These are phyloP conservation scores for Saccharomyces hybrid DNA, from an alignment of 1,139 yeast genomes.

Conservation along the genomic window DNA sequence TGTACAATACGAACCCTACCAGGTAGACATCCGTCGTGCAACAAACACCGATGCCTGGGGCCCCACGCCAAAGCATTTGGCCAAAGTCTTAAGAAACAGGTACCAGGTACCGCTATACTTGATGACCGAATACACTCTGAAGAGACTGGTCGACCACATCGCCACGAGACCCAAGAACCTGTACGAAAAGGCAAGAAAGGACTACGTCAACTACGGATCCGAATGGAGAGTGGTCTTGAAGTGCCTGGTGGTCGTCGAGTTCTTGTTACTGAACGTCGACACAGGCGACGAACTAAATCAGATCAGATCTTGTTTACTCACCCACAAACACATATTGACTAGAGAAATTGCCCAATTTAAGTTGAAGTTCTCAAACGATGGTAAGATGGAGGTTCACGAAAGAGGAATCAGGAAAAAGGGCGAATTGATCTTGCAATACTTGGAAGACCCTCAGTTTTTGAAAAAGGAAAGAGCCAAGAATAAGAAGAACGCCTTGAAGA, in stretches of 20 bases:
- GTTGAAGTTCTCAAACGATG: slow-evolving; percentile 30
- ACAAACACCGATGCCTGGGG: slow-evolving; percentile 45
- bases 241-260: slow-evolving; percentile 33
- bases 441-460: slow-evolving; percentile 28
- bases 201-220: slow-evolving; percentile 34
- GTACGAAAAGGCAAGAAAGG: slow-evolving; percentile 34
- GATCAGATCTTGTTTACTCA: slow-evolving; percentile 25
- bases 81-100: slow-evolving; percentile 31
- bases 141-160: slow-evolving; percentile 31
- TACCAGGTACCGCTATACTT: slow-evolving; percentile 30
- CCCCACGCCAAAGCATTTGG: slow-evolving; percentile 37
- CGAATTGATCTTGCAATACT: slow-evolving; percentile 24
- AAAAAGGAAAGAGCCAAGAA: slow-evolving; percentile 25
- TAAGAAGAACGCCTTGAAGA: slow-evolving; percentile 27
- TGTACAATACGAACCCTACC: slow-evolving; percentile 34
- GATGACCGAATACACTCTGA: slow-evolving; percentile 30
- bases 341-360: slow-evolving; percentile 27
- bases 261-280: slow-evolving; percentile 28
- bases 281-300: slow-evolving; percentile 30
- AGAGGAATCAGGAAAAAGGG: slow-evolving; percentile 32
- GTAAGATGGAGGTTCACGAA: slow-evolving; percentile 33
- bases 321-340: slow-evolving; percentile 28
- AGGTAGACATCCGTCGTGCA: slow-evolving; percentile 36
- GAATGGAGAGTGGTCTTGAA: slow-evolving; percentile 36
- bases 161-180: slow-evolving; percentile 31